Evolutionary conservation across 495 filamentous ascomycete species (phyloP).

Genomic region (Hypomontagnella monticulosa): DNA sequence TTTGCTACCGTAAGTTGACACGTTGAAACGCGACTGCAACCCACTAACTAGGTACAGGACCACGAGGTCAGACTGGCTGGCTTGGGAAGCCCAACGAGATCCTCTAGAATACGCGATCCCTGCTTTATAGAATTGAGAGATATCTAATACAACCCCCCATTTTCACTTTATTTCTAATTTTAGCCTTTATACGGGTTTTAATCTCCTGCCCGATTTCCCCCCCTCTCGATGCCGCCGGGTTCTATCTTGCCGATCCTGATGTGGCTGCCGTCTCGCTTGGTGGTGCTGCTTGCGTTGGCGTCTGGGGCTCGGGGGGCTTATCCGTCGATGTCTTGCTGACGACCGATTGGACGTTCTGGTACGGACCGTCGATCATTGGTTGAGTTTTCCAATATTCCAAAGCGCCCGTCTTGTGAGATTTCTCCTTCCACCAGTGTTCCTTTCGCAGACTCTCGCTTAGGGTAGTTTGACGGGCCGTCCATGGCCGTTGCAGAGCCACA

Average conservation of each 20-base stretch:
- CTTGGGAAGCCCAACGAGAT: constrained; percentile 86
- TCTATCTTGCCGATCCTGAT: constrained; percentile 13
- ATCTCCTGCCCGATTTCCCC: neutral
- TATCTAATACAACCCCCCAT: neutral
- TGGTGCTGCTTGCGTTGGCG: neutral
- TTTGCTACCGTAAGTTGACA: constrained; percentile 78
- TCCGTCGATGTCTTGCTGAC: neutral
- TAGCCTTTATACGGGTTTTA: neutral
- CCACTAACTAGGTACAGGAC: constrained; percentile 66
- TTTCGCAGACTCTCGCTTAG: neutral
- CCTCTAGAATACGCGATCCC: constrained; percentile 75
- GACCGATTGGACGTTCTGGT: constrained; percentile 22
- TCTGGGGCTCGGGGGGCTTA: neutral
- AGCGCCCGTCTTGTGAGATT: neutral
- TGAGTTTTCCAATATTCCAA: constrained; percentile 26
- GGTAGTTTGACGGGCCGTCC: constrained; percentile 11
- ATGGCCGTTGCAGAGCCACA: constrained; percentile 21
- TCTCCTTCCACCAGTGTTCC: constrained; percentile 1
- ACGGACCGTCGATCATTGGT: constrained; percentile 28
- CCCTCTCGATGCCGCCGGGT: too few species aligned
- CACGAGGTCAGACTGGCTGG: constrained; percentile 93
- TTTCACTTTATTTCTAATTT: neutral
- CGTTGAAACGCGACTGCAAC: neutral
- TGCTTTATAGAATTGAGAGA: constrained; percentile 55
- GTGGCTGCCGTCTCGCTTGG: constrained; percentile 26